These are phyloP conservation scores for Hyaloscypha bicolor DNA, from an alignment of 495 filamentous ascomycete species.

Conservation along the genomic window DNA sequence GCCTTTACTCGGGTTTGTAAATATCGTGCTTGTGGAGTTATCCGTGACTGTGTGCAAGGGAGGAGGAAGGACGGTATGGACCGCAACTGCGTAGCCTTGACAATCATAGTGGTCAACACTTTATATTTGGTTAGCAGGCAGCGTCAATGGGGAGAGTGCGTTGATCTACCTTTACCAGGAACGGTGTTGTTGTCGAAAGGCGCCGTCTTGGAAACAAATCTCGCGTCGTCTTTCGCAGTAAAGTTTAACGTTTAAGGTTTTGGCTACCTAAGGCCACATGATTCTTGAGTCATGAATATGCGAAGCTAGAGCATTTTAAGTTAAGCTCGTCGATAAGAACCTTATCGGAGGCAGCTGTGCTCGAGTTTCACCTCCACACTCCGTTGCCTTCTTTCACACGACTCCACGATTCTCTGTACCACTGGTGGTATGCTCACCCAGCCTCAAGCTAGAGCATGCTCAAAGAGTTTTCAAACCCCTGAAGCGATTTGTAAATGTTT, in stretches of 20 bases:
- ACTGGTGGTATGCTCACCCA: no score
- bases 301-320: background rate
- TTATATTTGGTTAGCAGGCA: conserved; percentile 1
- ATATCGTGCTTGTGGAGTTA: conserved; percentile 18
- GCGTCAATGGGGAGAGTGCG: background rate
- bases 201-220: background rate
- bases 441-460: no score
- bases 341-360: conserved; percentile 1
- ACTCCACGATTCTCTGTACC: background rate
- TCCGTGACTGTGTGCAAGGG: conserved; percentile 27
- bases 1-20: conserved; percentile 37
- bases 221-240: background rate
- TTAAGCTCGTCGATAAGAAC: background rate
- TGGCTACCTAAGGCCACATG: background rate
- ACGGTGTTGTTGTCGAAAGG: background rate
- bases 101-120: conserved; percentile 23
- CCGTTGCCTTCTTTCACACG: background rate
- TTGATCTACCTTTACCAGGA: background rate
- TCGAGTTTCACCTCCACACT: background rate
- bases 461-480: no score
- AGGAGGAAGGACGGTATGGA: conserved; percentile 32
- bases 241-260: background rate
- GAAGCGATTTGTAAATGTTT: background rate
- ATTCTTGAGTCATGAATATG: background rate
- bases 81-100: conserved; percentile 24